Base-by-base conservation (phyloP, 495 filamentous ascomycete species). In the Penicillium coffeae region DNA sequence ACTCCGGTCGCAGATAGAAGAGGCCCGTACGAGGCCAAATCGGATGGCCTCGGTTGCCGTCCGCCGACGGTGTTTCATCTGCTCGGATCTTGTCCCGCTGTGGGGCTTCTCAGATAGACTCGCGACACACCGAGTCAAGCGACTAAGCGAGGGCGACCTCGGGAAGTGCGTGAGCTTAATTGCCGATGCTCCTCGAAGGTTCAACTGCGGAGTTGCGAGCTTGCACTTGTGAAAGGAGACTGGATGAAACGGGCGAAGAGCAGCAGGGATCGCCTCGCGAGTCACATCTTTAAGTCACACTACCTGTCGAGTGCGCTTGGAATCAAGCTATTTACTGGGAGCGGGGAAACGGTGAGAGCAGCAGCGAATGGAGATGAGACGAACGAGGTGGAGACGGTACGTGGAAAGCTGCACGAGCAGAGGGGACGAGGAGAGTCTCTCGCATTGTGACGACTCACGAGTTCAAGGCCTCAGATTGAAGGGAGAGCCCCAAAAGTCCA, bases 81-180 rank as follows among this genome's bases (percentile, higher is more conserved):
- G 12, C 15, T 52, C 52, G 47, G 54, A 55, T 61, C 56, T 50
- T 58, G 56, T 57, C 51, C 60, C 60, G 57, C 52, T 60, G 60
- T 63, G 60, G 60, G 60, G 48, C 58, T 33, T 15, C 22, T 1
- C 3, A 54, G 45, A 54, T 51, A 58, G 44, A 49, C 47, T 58
- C 38, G 48, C 49, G 25, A 4, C 5, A 30, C 10, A 10, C 10
- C 25, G 10, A 30, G 10, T 5, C 25, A 4, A 30, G 25, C n/a
- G 25, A 30, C 25, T 30, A 30, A 30, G 25, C 25, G 25, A 30
- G 10, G 25, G 25, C 10, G 25, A 30, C 25, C 10, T 30, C 25
- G 25, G 25, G 25, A 30, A 10, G 25, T 30, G 25, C 25, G 4
- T 30, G 25, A 30, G 25, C 25, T 30, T 30, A 4, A 30, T 10